These are phyloP conservation scores for Eucalyptus melliodora DNA, from an alignment of 345 rosid genomes.

Conservation along the genomic window DNA sequence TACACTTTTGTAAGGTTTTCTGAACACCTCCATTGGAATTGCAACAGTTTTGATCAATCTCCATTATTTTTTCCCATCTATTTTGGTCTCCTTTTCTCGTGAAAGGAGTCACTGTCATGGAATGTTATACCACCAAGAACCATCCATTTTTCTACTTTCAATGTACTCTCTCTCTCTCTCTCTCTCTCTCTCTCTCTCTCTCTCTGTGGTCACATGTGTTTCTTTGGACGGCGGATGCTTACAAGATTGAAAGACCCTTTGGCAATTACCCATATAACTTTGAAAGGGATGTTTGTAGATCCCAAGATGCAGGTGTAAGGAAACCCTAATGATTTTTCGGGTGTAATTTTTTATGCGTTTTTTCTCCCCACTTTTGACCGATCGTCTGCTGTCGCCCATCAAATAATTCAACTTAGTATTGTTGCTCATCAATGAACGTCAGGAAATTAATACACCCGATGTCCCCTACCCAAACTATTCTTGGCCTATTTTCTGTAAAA, in stretches of 20 bases:
- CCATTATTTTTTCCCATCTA: neutral
- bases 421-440: neutral
- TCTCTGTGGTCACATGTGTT: neutral
- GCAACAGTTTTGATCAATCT: neutral
- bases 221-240: neutral
- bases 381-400: neutral
- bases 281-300: neutral
- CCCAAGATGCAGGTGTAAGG: neutral
- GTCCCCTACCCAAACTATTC: neutral
- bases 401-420: neutral
- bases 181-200: neutral
- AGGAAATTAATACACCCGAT: neutral
- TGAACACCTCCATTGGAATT: neutral
- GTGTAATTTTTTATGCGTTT: neutral
- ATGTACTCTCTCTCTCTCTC: neutral
- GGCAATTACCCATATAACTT: neutral
- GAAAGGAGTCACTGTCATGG: neutral
- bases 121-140: neutral
- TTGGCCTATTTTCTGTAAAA: neutral
- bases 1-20: constrained; percentile 25
- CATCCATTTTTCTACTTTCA: constrained; percentile 22
- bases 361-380: neutral
- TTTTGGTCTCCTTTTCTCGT: neutral
- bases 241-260: neutral
- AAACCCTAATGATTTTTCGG: neutral